Conservation (phyloP, 1,284 basidiomycete species). For the Rhodotorula sp. region DNA sequence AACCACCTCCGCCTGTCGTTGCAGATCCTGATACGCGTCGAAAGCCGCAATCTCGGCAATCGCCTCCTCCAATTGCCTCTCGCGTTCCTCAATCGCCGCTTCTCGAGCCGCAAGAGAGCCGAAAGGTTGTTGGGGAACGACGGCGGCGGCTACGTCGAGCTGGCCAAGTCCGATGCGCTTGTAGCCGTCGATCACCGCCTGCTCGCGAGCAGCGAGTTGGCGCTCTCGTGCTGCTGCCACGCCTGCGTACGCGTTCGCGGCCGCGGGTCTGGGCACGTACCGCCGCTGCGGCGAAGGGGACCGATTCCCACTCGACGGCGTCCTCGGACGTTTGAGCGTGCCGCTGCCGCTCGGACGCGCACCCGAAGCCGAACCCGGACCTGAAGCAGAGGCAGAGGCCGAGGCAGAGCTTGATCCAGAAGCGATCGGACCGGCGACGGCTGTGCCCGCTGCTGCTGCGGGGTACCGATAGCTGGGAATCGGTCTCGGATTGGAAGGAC, state of each 20-base stretch:
- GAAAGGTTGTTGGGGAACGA: neutral
- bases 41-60: too few relatives aligned
- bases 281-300: neutral
- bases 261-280: too few relatives aligned
- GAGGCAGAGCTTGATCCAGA: neutral
- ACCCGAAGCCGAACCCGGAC: neutral
- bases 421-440: neutral
- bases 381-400: neutral
- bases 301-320: neutral
- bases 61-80: too few relatives aligned
- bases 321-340: neutral
- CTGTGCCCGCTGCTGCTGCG: neutral
- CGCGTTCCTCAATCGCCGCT: too few relatives aligned
- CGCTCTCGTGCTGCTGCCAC: neutral
- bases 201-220: neutral
- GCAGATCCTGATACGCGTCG: too few relatives aligned
- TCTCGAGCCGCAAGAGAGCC: too few relatives aligned
- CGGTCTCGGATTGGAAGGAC: constrained; percentile 14
- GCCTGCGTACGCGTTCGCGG: too few relatives aligned
- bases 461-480: neutral
- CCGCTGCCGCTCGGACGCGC: neutral
- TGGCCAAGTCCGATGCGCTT: too few relatives aligned
- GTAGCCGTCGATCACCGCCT: neutral
- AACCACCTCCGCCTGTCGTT: too few relatives aligned
- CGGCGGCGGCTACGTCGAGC: neutral